Base-by-base conservation (phyloP, 2,329 filamentous ascomycete species). In the Fusarium incarnatum region DNA sequence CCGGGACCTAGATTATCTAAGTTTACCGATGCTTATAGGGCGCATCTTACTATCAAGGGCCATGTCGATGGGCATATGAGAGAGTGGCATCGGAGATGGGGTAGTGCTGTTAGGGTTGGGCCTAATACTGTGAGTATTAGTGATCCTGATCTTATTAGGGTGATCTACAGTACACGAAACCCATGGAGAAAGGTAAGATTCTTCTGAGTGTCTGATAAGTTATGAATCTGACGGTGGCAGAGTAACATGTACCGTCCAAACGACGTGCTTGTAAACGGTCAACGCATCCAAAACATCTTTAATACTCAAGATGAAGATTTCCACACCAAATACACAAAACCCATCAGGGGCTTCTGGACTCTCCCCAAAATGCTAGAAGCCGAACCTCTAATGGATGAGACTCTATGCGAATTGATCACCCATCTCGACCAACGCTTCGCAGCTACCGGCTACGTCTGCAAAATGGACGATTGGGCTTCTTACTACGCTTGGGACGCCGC, bases 301-400 rank as follows among this genome's bases (percentile, higher is more conserved):
- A 73, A 73, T 30, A 73, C 71, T 1, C 34, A 56, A 10, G 69
- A 73, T 45, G 60, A 73, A 8, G 56, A 45, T 6, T 73, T 72
- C 11, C 71, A 73, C 12, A 32, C 71, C 16, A 72, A 61, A 22
- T 73, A 66, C 34, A 73, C 70, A 11, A 69, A 69, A 5, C 71
- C 71, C 3, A 72, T 73, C 23, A 65, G 71, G 28, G 69, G 64
- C 5, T 73, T 71, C 20, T 73, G 71, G 64, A 72, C 71, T 1
- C 44, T 73, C 0, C 67, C 57, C 4, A 73, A 67, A 16, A 70
- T 73, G 45, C 47, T 71, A 1, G 68, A 70, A 22, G 67, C 61
- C 9, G 71, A 73, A n/a, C 66, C 67, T 8, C 49, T 73, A 4
- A 73, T 73, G 46, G 71, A 73, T 5, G 71, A 73, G n/a, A 73